Conservation (phyloP, 306 rosid species). For the Medicago lupulina region DNA sequence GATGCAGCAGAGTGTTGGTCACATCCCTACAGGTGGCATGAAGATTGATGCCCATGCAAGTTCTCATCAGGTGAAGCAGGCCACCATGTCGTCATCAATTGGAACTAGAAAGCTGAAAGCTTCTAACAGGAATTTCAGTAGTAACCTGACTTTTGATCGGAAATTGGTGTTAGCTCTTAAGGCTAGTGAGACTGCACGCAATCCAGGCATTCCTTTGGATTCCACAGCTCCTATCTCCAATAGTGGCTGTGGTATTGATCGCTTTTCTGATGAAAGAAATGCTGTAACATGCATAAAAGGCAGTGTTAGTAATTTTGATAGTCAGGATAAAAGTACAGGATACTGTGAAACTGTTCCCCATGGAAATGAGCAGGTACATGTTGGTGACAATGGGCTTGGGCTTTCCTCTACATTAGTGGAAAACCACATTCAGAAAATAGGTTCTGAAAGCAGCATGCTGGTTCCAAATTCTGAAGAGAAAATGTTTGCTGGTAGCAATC, state of each 20-base stretch:
- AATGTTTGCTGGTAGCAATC: conserved; percentile 36
- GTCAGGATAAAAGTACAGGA: conserved; percentile 41
- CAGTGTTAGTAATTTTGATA: conserved; percentile 36
- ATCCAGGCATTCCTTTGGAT: conserved; percentile 37
- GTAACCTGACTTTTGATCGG: neutral
- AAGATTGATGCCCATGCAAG: conserved; percentile 49
- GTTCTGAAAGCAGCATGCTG: conserved; percentile 44
- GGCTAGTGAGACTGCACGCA: conserved; percentile 37
- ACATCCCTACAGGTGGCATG: conserved; percentile 45
- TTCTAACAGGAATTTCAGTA: neutral
- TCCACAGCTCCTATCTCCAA: conserved; percentile 34
- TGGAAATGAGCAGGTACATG: conserved; percentile 42
- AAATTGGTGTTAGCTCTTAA: neutral
- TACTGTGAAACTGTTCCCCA: conserved; percentile 31
- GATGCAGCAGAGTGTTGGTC: conserved; percentile 49
- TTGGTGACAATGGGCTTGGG: conserved; percentile 36
- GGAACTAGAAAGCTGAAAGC: conserved; percentile 41
- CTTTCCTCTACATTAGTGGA: conserved; percentile 37
- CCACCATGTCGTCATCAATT: conserved; percentile 38
- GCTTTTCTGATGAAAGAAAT: conserved; percentile 44
- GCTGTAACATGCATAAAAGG: conserved; percentile 37
- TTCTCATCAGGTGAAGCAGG: conserved; percentile 48
- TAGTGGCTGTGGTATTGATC: conserved; percentile 36
- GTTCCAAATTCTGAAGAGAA: conserved; percentile 45
- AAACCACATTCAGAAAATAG: conserved; percentile 38